Percentiles rank a stretch among this genome's conserved stretches.
Evolutionary conservation across 2,329 filamentous ascomycete species (phyloP).

Genomic region (Sordariomycetes sp.): DNA sequence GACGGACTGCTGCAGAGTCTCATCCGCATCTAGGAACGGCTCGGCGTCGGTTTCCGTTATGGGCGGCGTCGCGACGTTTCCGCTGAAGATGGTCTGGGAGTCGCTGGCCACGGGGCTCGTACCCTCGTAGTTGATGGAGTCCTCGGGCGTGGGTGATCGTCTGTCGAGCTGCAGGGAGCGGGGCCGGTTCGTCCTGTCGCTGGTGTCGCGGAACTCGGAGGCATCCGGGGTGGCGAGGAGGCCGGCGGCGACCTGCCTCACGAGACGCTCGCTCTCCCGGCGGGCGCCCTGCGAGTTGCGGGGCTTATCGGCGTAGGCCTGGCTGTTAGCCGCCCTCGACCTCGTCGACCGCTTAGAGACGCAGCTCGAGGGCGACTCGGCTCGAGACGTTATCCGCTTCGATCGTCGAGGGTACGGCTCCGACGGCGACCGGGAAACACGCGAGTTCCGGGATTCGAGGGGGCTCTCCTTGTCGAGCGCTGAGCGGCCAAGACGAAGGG

Average conservation of each 20-base stretch:
- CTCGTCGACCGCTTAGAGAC: constrained; percentile 1
- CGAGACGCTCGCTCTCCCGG: constrained; percentile 4
- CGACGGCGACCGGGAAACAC: constrained; percentile 19
- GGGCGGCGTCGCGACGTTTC: constrained; percentile 59
- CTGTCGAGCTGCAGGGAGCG: background rate
- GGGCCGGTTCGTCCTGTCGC: background rate
- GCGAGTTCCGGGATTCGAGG: constrained; percentile 7
- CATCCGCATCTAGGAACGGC: constrained; percentile 37
- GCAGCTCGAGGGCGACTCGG: constrained; percentile 13
- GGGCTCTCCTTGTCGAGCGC: background rate
- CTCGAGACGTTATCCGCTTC: constrained; percentile 14
- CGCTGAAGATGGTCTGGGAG: constrained; percentile 45
- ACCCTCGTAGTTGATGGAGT: background rate
- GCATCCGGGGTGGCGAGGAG: constrained; percentile 45
- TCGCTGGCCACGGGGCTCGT: constrained; percentile 25
- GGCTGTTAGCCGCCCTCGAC: background rate
- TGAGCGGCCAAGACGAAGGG: background rate
- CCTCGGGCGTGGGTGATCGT: constrained; percentile 3
- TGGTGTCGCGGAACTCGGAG: constrained; percentile 24
- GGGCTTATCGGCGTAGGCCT: constrained; percentile 15
- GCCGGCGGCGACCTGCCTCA: constrained; percentile 12
- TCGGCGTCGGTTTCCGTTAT: constrained; percentile 61
- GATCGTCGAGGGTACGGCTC: constrained; percentile 17
- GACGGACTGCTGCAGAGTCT: constrained; percentile 31
- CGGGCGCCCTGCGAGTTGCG: constrained; percentile 17